Conservation (phyloP, 257 asterid genomes). For the Cinchona pubescens region DNA sequence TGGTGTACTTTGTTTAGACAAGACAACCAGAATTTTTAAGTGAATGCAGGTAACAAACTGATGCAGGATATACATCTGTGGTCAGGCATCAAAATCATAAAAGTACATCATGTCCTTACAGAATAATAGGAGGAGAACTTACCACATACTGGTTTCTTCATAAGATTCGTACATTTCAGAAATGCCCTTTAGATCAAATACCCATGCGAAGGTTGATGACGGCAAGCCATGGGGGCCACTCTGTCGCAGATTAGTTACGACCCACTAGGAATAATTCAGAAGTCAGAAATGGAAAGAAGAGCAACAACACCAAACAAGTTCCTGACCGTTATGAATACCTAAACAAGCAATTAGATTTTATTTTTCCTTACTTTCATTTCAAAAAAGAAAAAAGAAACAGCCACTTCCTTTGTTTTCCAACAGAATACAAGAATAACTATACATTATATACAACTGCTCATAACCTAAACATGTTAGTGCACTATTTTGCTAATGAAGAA, state of each 20-base stretch:
- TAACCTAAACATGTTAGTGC: neutral
- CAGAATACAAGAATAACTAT: neutral
- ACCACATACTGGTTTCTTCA: conserved; percentile 88
- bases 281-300: conserved; percentile 2
- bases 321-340: too few relatives aligned
- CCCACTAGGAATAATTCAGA: conserved; percentile 59
- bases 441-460: neutral
- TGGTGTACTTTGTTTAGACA: neutral
- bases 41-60: neutral
- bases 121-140: conserved; percentile 19
- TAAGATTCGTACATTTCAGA: conserved; percentile 91
- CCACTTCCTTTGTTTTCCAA: neutral
- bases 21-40: neutral
- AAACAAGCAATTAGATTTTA: neutral
- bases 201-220: conserved; percentile 66
- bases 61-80: neutral
- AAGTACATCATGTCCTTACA: neutral
- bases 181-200: conserved; percentile 77
- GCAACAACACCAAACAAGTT: neutral
- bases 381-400: neutral
- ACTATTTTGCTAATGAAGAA: neutral
- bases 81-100: neutral
- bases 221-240: conserved; percentile 50
- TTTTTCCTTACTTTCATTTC: neutral
- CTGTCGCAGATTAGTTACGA: conserved; percentile 79